Conservation (phyloP, 192 early-diverging fungal species). For the Helicostylum pulchrum region DNA sequence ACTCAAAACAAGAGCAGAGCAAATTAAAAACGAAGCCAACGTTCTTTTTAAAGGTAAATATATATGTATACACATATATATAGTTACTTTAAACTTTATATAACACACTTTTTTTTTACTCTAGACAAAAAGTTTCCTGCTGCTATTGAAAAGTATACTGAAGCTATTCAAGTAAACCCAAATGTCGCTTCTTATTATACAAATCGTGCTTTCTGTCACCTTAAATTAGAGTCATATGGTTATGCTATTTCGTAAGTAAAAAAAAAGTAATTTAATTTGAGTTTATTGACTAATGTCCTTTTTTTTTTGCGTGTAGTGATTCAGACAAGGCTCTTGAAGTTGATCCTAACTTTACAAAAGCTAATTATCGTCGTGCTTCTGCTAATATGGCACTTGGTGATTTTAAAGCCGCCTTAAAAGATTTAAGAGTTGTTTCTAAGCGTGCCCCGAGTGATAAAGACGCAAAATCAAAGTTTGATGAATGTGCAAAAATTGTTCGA, state of each 20-base stretch:
- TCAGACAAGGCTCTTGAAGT: conserved; percentile 80
- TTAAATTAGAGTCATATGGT: conserved; percentile 84
- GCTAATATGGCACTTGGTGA: conserved; percentile 84
- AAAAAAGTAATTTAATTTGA: neutral
- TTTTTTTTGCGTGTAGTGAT: conserved; percentile 45
- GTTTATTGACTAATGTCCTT: neutral
- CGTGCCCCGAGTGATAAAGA: conserved; percentile 76
- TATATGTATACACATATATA: neutral
- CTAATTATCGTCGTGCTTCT: conserved; percentile 89
- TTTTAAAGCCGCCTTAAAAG: conserved; percentile 78
- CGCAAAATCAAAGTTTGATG: conserved; percentile 73
- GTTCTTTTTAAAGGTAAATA: conserved; percentile 55
- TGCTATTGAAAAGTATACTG: conserved; percentile 89
- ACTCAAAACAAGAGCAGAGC: conserved; percentile 37
- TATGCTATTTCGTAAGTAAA: conserved; percentile 56
- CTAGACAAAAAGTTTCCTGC: conserved; percentile 65
- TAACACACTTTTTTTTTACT: neutral
- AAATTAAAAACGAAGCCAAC: conserved; percentile 70
- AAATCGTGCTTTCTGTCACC: conserved; percentile 89
- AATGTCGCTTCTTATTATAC: conserved; percentile 84
- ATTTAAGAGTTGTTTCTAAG: conserved; percentile 71
- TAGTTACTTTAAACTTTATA: neutral
- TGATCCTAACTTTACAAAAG: conserved; percentile 80
- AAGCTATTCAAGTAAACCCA: conserved; percentile 83
- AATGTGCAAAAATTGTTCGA: conserved; percentile 89